These are phyloP conservation scores for Calycina herbarum DNA, from an alignment of 2,329 filamentous ascomycete genomes.

Conservation along the genomic window DNA sequence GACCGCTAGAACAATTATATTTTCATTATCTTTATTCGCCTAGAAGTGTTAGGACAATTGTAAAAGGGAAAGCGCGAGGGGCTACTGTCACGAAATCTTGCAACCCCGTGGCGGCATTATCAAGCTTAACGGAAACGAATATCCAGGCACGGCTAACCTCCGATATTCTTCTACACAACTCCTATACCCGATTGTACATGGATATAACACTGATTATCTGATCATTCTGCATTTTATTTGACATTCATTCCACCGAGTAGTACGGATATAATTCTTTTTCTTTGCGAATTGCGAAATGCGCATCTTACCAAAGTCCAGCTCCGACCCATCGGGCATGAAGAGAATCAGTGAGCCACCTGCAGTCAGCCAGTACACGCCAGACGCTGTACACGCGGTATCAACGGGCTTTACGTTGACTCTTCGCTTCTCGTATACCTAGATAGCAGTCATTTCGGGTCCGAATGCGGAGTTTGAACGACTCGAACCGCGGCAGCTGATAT, in stretches of 20 bases:
- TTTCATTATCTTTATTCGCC: too few relatives aligned
- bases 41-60: too few relatives aligned
- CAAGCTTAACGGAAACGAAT: background rate
- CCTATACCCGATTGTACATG: background rate
- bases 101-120: background rate
- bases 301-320: background rate
- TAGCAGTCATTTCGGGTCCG: background rate
- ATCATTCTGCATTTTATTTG: background rate
- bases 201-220: background rate
- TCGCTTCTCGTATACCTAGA: constrained; percentile 1
- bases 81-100: too few relatives aligned
- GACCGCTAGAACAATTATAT: too few relatives aligned
- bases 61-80: too few relatives aligned
- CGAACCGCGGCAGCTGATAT: background rate
- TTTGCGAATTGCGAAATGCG: background rate
- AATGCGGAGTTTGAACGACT: background rate
- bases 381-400: background rate
- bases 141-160: background rate
- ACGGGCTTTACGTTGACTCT: background rate
- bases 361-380: background rate
- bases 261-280: background rate
- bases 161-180: background rate
- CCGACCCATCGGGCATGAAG: background rate
- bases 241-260: background rate
- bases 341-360: too few relatives aligned